Base-by-base conservation (phyloP, 345 rosid genomes). In the Boechera retrofracta region DNA sequence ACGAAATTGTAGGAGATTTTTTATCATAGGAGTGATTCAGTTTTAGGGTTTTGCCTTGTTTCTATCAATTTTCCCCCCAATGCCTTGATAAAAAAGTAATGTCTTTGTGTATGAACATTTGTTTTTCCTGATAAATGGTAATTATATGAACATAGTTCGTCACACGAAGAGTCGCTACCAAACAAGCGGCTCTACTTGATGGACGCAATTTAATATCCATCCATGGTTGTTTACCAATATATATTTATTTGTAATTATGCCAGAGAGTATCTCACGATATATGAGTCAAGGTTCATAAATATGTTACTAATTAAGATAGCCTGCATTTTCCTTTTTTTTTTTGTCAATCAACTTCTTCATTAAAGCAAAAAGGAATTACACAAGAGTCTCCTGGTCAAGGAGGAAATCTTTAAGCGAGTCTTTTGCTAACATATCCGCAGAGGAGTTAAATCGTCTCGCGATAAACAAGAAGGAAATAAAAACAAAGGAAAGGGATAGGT, bases 21-120 rank as follows among this genome's bases (percentile, higher is more conserved):
- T 21, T 21, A 7, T 36, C 10, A 36, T 7, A 36, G 39, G 39
- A 36, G 2, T 57, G 21, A 57, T 33, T 15, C 21, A 7, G 26
- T 57, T 59, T 59, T 9, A 60, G 7, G 28, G 45, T 16, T 10
- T 38, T 38, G 5, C 31, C 31, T 60, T 10, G 15, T 36, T 35
- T 60, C 7, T 35, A 29, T 38, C 31, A 26, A 18, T 16, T 35
- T 60, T 18, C 12, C 8, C 12, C 9, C 10, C 41, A 7, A 38
- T 38, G 32, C 47, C 66, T 61, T 61, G 48, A 39, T 39, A 33
- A 61, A 11, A 24, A 38, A 21, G 65, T 21, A 36, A 60, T 10
- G 15, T 10, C 48, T n/a, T 18, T 10, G 15, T 36, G n/a, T 9
- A 16, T 33, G 15, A 18, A 24, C 7, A 33, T 13, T 44, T 13